A percentile compares a stretch with the other conserved stretches of the same genome.
phyloP scores from a whole-genome alignment of 768 basidiomycete species.

The Lactarius sp. region DNA sequence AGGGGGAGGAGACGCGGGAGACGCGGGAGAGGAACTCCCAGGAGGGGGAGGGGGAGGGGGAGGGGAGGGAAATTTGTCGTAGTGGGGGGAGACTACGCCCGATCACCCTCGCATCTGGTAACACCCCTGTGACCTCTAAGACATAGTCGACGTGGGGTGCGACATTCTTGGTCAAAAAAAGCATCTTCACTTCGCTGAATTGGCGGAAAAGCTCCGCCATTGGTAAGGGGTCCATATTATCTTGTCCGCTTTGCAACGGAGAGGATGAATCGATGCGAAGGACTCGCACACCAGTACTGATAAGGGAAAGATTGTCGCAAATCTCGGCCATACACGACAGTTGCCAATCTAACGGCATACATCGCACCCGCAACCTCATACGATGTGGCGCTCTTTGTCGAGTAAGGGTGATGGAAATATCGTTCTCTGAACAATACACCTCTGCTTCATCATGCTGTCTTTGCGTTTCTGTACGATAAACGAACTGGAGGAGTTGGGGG shows the following conservation, averaged over 20 bases:
- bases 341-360: background rate
- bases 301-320: background rate
- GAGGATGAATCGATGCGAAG: background rate
- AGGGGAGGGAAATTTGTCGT: no score
- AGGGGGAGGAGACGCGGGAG: no score
- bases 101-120: constrained; percentile 1
- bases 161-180: background rate
- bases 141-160: background rate
- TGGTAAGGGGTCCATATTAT: background rate
- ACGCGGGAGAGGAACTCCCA: no score
- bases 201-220: background rate
- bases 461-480: background rate
- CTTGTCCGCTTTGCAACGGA: background rate
- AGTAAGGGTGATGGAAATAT: background rate
- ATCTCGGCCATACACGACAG: background rate
- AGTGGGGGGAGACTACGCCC: no score
- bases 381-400: background rate
- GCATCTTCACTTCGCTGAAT: background rate
- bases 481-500: background rate
- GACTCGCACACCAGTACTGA: background rate
- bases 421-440: background rate
- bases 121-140: background rate
- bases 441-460: background rate
- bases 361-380: background rate
- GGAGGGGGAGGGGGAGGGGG: no score